Evolutionary conservation across 805 yeast species (phyloP), one percentile per base, ranked within the genome.

Genomic region (Torulaspora indica): DNA sequence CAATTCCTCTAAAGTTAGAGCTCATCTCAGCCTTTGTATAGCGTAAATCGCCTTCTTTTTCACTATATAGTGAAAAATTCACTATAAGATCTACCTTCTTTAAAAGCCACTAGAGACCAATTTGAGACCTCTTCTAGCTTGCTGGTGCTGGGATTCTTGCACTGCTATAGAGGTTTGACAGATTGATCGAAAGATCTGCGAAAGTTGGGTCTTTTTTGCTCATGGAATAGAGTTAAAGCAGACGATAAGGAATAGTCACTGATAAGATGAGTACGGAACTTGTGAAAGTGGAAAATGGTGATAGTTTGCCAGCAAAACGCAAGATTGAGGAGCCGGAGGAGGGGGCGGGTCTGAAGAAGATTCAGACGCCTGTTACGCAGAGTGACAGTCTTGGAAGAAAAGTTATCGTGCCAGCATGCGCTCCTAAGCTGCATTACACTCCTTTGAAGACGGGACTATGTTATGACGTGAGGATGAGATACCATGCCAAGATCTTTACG

Each of bases 391-490:
- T 24, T 14, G 64, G 67, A 31, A 66, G 66, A 43, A 68, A 67
- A 18, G 66, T 71, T 27, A 71, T 69, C 45, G 85, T 82, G 1
- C 85, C 89, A 3, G 69, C 70, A 7, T 74, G 76, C 9, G 71
- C 73, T 27, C 91, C 95, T 2, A 80, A 81, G 48, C 69, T 86
- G n/a, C 73, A 74, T 42, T 85, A 85, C 60, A 73, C 77, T 18
- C 86, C 85, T 2, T 68, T 85, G 57, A 91, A 89, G 63, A 91
- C 98, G 0, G 99, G 98, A 0, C 69, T 93, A 6, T 91, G 95
- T 47, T 93, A 93, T 66, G 99, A 93, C 64, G 97, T 89, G 15
- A 75, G 98, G 51, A 93, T 93, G 98, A 75, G 98, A 49, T 93
- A 91, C 64, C 99, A 93, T 63, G 95, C 97, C 31, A 87, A 89